Evolutionary conservation across 2,329 filamentous ascomycete genomes (phyloP).

Genomic region (Rhynchosporium graminicola): DNA sequence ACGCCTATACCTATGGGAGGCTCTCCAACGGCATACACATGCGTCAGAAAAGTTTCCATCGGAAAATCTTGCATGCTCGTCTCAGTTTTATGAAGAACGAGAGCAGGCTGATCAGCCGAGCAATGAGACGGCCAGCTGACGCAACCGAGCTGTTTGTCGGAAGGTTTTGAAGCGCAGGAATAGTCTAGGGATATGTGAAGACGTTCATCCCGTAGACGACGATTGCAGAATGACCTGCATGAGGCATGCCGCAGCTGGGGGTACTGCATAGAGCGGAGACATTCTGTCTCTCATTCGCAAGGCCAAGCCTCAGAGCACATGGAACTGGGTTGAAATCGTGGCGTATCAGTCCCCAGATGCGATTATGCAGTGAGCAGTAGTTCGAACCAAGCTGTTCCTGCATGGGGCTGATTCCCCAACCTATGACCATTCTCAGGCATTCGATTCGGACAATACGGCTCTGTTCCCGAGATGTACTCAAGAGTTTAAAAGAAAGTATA

Average conservation of each 20-base stretch:
- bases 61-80: constrained; percentile 4
- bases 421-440: not conserved
- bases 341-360: not conserved
- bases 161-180: constrained; percentile 20
- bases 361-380: not conserved
- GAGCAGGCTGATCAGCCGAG: constrained; percentile 23
- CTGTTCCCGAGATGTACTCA: not conserved
- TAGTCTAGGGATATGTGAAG: constrained; percentile 24
- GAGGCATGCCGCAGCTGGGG: constrained; percentile 20
- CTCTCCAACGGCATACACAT: not conserved
- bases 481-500: not conserved
- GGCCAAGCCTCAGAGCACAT: not conserved
- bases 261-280: not conserved
- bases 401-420: constrained; percentile 6
- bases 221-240: constrained; percentile 31
- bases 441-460: not conserved
- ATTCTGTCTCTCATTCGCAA: not conserved
- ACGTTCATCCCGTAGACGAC: constrained; percentile 3
- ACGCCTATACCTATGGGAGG: not conserved
- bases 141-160: constrained; percentile 27
- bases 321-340: not conserved
- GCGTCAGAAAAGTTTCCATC: not conserved
- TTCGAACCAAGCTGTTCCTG: not conserved
- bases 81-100: constrained; percentile 5
- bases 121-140: constrained; percentile 12